Conservation (phyloP, 83 land plant genomes). For the Isoetes engelmannii region DNA sequence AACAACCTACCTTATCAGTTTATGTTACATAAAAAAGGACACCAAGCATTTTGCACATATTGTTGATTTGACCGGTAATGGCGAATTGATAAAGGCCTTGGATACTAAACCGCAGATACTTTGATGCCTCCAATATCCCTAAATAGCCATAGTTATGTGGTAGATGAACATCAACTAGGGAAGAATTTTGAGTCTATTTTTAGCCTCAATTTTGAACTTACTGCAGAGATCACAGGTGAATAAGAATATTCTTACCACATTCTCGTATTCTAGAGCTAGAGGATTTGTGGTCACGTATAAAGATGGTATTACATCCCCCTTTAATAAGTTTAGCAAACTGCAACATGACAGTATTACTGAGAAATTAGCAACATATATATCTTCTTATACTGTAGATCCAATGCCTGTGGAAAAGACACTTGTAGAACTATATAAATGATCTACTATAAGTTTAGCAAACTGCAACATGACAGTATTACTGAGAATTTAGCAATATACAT, state of each 20-base stretch:
- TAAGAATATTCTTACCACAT: conserved; percentile 42
- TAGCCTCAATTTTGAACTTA: background rate
- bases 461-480: too few relatives aligned
- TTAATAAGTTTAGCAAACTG: conserved; percentile 86
- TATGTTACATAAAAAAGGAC: too few relatives aligned
- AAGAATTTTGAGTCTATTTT: too few relatives aligned
- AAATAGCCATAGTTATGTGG: background rate
- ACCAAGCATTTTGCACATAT: too few relatives aligned
- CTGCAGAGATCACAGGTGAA: background rate
- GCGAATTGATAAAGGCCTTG: conserved; percentile 50
- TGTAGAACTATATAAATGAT: too few relatives aligned
- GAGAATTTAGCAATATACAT: too few relatives aligned
- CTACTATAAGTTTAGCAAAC: conserved; percentile 81
- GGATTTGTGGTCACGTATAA: conserved; percentile 80
- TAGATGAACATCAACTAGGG: too few relatives aligned
- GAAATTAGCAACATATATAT: too few relatives aligned
- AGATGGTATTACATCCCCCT: conserved; percentile 83
- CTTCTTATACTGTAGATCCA: too few relatives aligned
- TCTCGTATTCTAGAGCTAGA: conserved; percentile 85
- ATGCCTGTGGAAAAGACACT: too few relatives aligned
- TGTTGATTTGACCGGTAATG: too few relatives aligned
- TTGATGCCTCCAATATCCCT: conserved; percentile 87
- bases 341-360: background rate
- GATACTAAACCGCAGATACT: conserved; percentile 64
- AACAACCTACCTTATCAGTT: too few relatives aligned